Evolutionary conservation across 23 red algal species (phyloP), one percentile per base, ranked within the genome.

Genomic region (Gracilariopsis chorda): DNA sequence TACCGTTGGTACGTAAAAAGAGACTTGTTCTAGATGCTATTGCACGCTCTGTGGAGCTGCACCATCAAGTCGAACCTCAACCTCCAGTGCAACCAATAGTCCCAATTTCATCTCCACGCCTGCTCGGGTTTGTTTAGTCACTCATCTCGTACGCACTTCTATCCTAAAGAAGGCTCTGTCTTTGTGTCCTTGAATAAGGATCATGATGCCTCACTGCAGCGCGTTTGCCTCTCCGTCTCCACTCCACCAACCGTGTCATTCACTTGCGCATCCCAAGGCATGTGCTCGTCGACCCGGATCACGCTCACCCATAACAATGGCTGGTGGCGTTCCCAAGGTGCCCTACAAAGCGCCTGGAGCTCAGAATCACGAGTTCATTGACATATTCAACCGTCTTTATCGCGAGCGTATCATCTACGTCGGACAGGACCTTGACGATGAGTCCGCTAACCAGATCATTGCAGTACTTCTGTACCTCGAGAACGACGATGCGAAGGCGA

Each of bases 401-500:
- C 51, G 93, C 37, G 97, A 99, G 64, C 87, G 97, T 55, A 99
- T 99, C 33, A 96, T 99, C 21, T 99, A 93, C 45, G 80, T 99
- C 14, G 91, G 91, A 51, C 92, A 99, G 49, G 97, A 99, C 68
- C 62, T 99, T 35, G 97, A 99, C 56, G 97, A 99, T 39, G 97
- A 99, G 83, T 79, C 65, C 35, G 92, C 97, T 23, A 99, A 99
- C 51, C 97, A 99, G 75, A 96, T 90, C 39, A 93, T 99, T 32
- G 93, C 97, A 19, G 80, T 96, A 30, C 56, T 99, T 74, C 86
- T 99, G 46, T 95, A 95, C 42, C 79, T 99, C 25, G 87, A 96
- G 76, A 82, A 93, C 64, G 93, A 95, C 29, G 97, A 99, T 79
- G 82, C 86, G 37, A 91, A 92, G 48, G 56, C 93, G 12, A 90